Conservation (phyloP, 2,329 filamentous ascomycete species). For the Phaeosphaeriaceae sp. region DNA sequence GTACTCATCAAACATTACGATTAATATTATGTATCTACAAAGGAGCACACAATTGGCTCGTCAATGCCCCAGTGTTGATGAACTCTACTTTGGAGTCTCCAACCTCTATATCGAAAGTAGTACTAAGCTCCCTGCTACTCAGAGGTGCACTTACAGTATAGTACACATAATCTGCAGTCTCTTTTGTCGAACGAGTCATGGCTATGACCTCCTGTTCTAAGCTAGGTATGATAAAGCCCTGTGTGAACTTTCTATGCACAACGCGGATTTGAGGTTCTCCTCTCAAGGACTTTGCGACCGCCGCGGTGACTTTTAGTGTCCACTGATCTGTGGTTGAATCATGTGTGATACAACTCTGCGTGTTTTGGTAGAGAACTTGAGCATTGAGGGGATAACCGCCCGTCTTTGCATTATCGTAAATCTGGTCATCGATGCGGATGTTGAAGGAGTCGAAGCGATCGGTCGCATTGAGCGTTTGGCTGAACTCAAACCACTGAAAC, state of each 20-base stretch:
- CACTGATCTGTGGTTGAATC: neutral
- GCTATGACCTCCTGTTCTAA: neutral
- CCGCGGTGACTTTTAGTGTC: constrained; percentile 6
- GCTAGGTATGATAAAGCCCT: neutral
- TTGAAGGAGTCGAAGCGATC: constrained; percentile 9
- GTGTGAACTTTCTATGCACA: neutral
- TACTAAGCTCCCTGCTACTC: neutral
- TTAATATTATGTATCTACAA: neutral
- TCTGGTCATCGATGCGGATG: constrained; percentile 9
- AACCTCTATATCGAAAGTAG: neutral
- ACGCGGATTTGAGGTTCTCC: neutral
- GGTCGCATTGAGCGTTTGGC: constrained; percentile 1
- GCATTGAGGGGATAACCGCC: constrained; percentile 12
- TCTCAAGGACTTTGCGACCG: constrained; percentile 2
- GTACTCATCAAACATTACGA: neutral
- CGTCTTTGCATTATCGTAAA: constrained; percentile 14
- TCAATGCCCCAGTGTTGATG: neutral
- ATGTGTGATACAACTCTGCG: constrained; percentile 2
- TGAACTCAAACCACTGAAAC: constrained; percentile 16
- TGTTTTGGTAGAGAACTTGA: constrained; percentile 9
- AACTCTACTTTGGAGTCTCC: neutral
- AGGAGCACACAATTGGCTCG: neutral
- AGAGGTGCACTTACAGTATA: neutral
- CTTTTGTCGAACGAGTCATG: neutral
- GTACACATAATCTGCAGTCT: constrained; percentile 10